Evolutionary conservation across 108 stramenopile genomes (phyloP), one percentile per base, ranked within the genome.

Genomic region (Pelagomonas calceolata): DNA sequence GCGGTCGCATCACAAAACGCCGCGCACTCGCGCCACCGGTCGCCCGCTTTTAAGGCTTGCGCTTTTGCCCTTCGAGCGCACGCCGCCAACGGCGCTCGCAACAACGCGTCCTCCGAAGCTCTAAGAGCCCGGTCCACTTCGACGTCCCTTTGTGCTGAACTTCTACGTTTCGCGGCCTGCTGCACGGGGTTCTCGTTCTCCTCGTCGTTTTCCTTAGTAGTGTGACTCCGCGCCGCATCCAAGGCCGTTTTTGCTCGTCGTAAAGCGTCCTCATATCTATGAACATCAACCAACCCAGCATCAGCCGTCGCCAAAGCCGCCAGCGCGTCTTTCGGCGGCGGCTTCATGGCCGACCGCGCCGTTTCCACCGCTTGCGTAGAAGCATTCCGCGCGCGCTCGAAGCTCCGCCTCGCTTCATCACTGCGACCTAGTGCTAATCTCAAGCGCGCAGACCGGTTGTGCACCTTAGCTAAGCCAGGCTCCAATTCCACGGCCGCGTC

Each of bases 391-490:
- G 51, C 51, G 21, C 51, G 26, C 21, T 60, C 51, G 21, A 60
- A 26, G 51, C 7, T 9, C 51, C 26, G 51, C 51, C 7, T 4
- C 51, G 51, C 51, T 3, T 1, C 51, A 1, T 16, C 10, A 3
- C 0, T 1, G 7, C 1, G 21, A 12, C 51, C 51, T 1, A 26
- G 21, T 3, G 51, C 14, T 17, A 60, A 26, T 26, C 51, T 4
- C 7, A 60, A 26, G 21, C 51, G 51, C 51, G 51, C 51, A 3
- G 51, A 16, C 21, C 51, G 51, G 76, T 83, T 69, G 78, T 78
- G 74, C 0, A 73, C 74, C 73, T 75, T 74, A 36, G 44, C 32
- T 26, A 70, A 46, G 31, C 69, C 21, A 31, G 73, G 70, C 51
- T 75, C 67, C 15, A 74, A 33, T 30, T 66, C 30, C 17, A 70